Evolutionary conservation across 2,329 filamentous ascomycete genomes (phyloP).

Genomic region (Colletotrichum costaricense): DNA sequence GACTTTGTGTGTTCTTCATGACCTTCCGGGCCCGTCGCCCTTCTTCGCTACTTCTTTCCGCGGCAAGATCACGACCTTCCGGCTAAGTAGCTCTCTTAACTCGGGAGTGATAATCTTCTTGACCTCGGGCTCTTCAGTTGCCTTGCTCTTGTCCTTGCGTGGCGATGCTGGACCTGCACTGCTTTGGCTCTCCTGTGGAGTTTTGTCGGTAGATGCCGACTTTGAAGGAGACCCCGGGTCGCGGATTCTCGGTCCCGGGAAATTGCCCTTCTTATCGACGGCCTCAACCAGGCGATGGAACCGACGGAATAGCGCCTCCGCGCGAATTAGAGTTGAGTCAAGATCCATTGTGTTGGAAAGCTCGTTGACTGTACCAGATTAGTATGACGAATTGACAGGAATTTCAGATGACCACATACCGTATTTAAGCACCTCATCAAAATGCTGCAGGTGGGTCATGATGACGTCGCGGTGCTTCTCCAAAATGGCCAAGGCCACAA

Average conservation of each 20-base stretch:
- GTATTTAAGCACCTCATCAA: constrained; percentile 98
- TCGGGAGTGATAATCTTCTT: constrained; percentile 67
- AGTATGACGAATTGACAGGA: constrained; percentile 6
- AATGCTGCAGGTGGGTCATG: constrained; percentile 92
- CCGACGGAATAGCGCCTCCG: constrained; percentile 87
- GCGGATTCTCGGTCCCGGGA: constrained; percentile 66
- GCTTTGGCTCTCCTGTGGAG: not conserved
- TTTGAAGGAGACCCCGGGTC: constrained; percentile 33
- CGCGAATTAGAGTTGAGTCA: constrained; percentile 84
- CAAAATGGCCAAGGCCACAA: constrained; percentile 91
- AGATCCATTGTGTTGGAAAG: constrained; percentile 94
- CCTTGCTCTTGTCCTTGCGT: constrained; percentile 47
- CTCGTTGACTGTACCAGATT: constrained; percentile 79
- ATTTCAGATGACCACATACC: constrained; percentile 63
- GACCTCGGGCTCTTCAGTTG: constrained; percentile 43
- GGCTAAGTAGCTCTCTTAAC: constrained; percentile 63
- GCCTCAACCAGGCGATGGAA: constrained; percentile 92
- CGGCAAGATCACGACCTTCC: constrained; percentile 57
- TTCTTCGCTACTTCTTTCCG: constrained; percentile 47
- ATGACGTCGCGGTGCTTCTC: constrained; percentile 98
- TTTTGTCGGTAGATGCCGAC: constrained; percentile 14
- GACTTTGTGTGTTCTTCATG: constrained; percentile 1
- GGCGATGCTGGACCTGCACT: constrained; percentile 41
- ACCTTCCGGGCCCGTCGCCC: constrained; percentile 10
- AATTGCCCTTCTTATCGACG: constrained; percentile 90